Evolutionary conservation across 345 rosid genomes (phyloP).

Genomic region (Nephelium lappaceum): DNA sequence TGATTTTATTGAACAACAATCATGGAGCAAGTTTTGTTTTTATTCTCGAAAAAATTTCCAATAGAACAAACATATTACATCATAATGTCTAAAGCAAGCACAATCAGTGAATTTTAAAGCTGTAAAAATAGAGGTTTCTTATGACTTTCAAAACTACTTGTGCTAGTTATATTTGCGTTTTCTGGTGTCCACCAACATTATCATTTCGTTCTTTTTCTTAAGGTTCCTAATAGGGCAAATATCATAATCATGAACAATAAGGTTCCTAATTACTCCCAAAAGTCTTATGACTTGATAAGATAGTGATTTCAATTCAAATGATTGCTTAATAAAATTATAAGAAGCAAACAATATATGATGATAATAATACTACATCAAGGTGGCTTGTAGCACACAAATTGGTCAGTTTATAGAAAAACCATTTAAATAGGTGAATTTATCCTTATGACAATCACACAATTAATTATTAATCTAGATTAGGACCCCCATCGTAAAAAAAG

Average conservation of each 20-base stretch:
- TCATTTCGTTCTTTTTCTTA: too few relatives aligned
- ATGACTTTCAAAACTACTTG: too few relatives aligned
- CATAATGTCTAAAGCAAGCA: not conserved
- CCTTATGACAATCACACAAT: not conserved
- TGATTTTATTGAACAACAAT: not conserved
- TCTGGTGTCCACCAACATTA: too few relatives aligned
- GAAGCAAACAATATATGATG: not conserved
- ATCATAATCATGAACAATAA: not conserved
- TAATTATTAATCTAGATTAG: not conserved
- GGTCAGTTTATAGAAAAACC: slow-evolving; percentile 11
- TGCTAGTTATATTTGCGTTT: not conserved
- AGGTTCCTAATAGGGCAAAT: too few relatives aligned
- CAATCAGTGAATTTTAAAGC: not conserved
- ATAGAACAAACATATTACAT: not conserved
- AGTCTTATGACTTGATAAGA: not conserved
- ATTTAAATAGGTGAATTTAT: slow-evolving; percentile 11
- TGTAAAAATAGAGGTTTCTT: not conserved
- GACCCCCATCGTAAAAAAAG: not conserved
- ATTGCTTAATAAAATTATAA: not conserved
- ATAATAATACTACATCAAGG: not conserved
- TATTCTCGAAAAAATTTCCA: not conserved
- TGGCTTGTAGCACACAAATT: slow-evolving; percentile 4
- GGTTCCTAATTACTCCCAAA: not conserved
- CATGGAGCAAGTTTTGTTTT: not conserved
- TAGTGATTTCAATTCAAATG: slow-evolving; percentile 17